These are phyloP conservation scores for Diutina ranongensis DNA, from an alignment of 1,139 yeast genomes.

Conservation along the genomic window DNA sequence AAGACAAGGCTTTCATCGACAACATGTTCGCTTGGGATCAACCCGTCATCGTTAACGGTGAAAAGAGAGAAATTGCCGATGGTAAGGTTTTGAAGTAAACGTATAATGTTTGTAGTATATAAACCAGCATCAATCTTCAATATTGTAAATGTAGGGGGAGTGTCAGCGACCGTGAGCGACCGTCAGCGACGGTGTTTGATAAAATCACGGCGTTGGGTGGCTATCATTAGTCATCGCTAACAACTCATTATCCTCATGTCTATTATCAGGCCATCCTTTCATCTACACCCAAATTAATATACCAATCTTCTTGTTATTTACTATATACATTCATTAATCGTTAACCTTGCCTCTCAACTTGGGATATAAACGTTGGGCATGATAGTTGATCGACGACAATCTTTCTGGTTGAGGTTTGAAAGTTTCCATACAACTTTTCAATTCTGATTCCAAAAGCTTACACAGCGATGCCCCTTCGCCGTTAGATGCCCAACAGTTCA, in stretches of 20 bases:
- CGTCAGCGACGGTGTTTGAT: too few species aligned
- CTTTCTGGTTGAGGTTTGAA: constrained; percentile 35
- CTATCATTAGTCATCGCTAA: background rate
- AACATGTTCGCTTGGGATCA: constrained; percentile 84
- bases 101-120: background rate
- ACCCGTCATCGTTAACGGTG: constrained; percentile 36
- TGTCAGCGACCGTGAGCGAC: too few species aligned
- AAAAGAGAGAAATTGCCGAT: constrained; percentile 50
- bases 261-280: background rate
- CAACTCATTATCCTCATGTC: background rate
- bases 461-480: constrained; percentile 73
- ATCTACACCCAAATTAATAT: background rate
- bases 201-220: too few species aligned
- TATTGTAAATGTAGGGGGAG: too few species aligned
- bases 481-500: constrained; percentile 95
- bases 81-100: constrained; percentile 60
- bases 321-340: constrained; percentile 4
- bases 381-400: constrained; percentile 56
- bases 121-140: background rate
- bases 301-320: background rate
- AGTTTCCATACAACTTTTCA: constrained; percentile 37
- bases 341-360: constrained; percentile 32
- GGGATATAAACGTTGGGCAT: constrained; percentile 70
- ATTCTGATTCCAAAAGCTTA: constrained; percentile 43
- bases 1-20: constrained; percentile 56